A percentile compares a stretch with the other conserved stretches of the same genome.
phyloP scores from a whole-genome alignment of 2,329 filamentous ascomycete genomes.

The Phyllosticta capitalensis region DNA sequence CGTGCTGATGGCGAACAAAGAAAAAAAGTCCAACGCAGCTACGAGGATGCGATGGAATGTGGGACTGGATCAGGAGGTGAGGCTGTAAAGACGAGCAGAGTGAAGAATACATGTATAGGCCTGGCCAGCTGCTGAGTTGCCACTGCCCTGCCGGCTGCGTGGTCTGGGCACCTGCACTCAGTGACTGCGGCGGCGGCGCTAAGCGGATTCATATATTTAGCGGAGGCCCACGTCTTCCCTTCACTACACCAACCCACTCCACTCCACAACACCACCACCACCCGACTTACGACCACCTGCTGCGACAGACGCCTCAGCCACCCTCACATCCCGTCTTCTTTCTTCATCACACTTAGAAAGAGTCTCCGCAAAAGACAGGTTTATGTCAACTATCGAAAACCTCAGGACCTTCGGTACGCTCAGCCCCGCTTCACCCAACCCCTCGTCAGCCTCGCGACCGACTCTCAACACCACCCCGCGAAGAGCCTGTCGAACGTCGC shows the following conservation, averaged over 20 bases:
- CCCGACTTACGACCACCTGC: background rate
- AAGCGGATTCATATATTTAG: background rate
- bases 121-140: no score
- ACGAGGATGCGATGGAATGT: no score
- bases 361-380: conserved; percentile 59
- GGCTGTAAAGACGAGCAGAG: no score
- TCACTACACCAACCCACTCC: conserved; percentile 3
- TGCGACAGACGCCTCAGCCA: conserved; percentile 4
- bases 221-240: conserved; percentile 2
- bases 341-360: conserved; percentile 20
- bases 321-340: conserved; percentile 11
- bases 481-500: background rate
- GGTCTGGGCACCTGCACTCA: background rate
- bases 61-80: no score
- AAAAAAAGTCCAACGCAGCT: background rate
- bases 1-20: background rate
- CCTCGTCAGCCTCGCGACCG: conserved; percentile 9
- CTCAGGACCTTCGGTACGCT: conserved; percentile 85
- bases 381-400: conserved; percentile 95
- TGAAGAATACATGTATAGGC: no score
- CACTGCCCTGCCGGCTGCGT: no score
- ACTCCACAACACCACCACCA: background rate
- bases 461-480: background rate
- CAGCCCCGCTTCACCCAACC: conserved; percentile 16
- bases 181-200: background rate